phyloP scores from a whole-genome alignment of 768 basidiomycete species.

The Agrocybe praecox region DNA sequence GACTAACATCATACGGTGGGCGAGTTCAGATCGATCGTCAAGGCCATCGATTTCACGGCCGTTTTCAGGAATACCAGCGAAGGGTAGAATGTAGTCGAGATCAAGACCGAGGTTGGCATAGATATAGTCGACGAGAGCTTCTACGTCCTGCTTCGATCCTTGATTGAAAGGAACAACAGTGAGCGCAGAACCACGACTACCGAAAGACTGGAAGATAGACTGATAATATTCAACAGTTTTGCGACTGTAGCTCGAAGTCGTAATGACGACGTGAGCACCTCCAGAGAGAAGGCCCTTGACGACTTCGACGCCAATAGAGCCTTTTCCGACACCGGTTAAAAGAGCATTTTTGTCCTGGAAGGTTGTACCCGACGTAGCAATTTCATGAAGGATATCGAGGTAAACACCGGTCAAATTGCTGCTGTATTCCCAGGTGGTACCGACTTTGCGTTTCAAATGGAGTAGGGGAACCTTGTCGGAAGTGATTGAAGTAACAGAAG shows the following conservation, averaged over 20 bases:
- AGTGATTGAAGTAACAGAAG: constrained; percentile 72
- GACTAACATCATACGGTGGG: constrained; percentile 98
- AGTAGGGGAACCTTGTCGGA: constrained; percentile 93
- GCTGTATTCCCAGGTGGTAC: constrained; percentile 94
- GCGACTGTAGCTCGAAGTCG: constrained; percentile 96
- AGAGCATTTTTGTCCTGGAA: constrained; percentile 99
- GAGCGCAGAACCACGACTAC: constrained; percentile 93
- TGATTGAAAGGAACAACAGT: constrained; percentile 99
- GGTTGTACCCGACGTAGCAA: constrained; percentile 96
- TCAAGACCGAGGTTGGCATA: constrained; percentile 95
- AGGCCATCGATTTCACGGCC: constrained; percentile 97
- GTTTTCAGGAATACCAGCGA: constrained; percentile 98
- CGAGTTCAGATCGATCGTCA: constrained; percentile 97
- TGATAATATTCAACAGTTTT: constrained; percentile 98
- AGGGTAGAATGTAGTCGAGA: constrained; percentile 97
- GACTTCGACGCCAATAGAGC: constrained; percentile 97
- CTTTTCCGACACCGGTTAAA: constrained; percentile 96
- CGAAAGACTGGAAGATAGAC: constrained; percentile 93
- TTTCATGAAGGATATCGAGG: constrained; percentile 96
- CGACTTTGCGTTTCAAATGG: constrained; percentile 96
- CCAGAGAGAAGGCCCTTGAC: constrained; percentile 96
- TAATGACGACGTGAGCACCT: constrained; percentile 95
- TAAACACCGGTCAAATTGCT: constrained; percentile 96
- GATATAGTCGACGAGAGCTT: constrained; percentile 97
- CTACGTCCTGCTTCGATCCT: constrained; percentile 97